Evolutionary conservation across 345 rosid genomes (phyloP), one percentile per base, ranked within the genome.

Genomic region (Carallia pectinifolia): DNA sequence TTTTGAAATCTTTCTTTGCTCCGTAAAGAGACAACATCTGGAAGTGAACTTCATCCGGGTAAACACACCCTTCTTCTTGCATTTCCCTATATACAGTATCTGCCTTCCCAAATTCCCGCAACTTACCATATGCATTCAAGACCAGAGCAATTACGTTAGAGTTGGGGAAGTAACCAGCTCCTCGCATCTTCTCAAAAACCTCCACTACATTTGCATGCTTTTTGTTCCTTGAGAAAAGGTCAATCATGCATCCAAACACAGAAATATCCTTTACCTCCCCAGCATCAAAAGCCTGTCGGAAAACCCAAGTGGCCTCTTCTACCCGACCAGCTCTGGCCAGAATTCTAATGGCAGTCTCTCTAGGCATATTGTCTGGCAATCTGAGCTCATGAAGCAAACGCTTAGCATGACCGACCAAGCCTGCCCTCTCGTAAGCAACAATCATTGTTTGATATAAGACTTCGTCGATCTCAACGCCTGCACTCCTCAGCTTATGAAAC

Each of bases 371-470:
- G 66, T 89, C 90, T 0, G 91, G 88, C 27, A 64, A 80, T 78
- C 82, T 89, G 48, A 91, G 81, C 71, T 94, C 97, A 17, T 89
- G 95, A 66, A 94, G 96, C 66, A 89, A 70, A 62, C 97, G 91
- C 76, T 91, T 94, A 18, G 97, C 88, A 55, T 91, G 93, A 72
- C 82, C 94, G 74, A 94, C 89, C 66, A 94, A 79, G 60, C 98
- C 98, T 30, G 87, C 92, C 70, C 91, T 85, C 79, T 91, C 96
- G 15, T 89, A 94, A 62, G 93, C 93, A 59, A 94, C 97, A 47
- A 94, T 94, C 98, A 94, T 94, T 5, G 97, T 94, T 69, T 91
- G 98, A 75, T 91, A 94, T 18, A 94, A 96, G 68, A 91, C 93
- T 62, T 85, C 91, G 77, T 94, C 98, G 36, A 94, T 94, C 81